Evolutionary conservation across 257 asterid genomes (phyloP).

Genomic region (Penstemon eatonii): DNA sequence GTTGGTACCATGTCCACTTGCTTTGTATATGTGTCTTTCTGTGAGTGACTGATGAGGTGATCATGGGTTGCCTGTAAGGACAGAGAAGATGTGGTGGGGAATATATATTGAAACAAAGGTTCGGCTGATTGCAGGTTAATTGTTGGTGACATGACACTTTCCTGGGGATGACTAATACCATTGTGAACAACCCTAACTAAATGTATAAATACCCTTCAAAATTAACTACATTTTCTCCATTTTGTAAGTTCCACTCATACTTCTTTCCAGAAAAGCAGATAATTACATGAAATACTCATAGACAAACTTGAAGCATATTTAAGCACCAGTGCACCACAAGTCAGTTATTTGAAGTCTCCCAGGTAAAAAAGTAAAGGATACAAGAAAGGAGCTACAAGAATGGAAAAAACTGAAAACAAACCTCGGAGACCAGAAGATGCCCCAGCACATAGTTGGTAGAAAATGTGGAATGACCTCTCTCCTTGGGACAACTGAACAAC

Average conservation of each 20-base stretch:
- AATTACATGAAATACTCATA: constrained; percentile 4
- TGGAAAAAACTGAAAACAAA: constrained; percentile 34
- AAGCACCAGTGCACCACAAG: not conserved
- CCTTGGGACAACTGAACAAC: constrained; percentile 81
- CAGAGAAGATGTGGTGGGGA: too few relatives aligned
- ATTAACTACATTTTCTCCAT: not conserved
- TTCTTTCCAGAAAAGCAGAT: too few relatives aligned
- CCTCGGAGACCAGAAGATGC: constrained; percentile 87
- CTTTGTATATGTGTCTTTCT: too few relatives aligned
- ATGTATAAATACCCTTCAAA: too few relatives aligned
- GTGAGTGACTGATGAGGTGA: too few relatives aligned
- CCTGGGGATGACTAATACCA: too few relatives aligned
- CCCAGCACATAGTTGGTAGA: constrained; percentile 96
- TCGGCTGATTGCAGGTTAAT: too few relatives aligned
- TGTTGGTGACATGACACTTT: too few relatives aligned
- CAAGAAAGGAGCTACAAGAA: not conserved
- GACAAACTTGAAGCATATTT: constrained; percentile 15
- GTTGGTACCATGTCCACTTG: too few relatives aligned
- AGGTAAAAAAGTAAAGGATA: constrained; percentile 2
- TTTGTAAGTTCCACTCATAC: not conserved
- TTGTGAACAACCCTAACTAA: too few relatives aligned
- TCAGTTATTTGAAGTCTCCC: constrained; percentile 10
- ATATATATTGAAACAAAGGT: too few relatives aligned
- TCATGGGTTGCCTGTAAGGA: too few relatives aligned
- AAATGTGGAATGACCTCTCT: constrained; percentile 92